Percentiles rank a stretch among this genome's conserved stretches.
Evolutionary conservation across 768 basidiomycete genomes (phyloP).

Genomic region (Mycena vulgaris): DNA sequence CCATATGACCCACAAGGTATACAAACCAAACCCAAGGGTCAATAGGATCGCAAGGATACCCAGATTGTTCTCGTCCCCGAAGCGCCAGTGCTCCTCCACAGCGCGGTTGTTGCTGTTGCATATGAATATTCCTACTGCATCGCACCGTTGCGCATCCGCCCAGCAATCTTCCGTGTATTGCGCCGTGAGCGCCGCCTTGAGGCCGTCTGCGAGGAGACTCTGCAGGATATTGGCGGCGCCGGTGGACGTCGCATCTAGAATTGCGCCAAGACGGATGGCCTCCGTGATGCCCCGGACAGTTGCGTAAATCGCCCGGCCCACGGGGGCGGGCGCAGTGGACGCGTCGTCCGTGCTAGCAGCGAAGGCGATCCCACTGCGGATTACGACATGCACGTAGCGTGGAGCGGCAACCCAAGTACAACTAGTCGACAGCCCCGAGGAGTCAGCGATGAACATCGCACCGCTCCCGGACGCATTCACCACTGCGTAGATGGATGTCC

Average conservation of each 20-base stretch:
- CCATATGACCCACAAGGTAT: conserved; percentile 1
- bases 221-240: not conserved
- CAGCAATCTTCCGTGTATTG: conserved; percentile 13
- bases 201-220: conserved; percentile 24
- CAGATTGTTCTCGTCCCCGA: conserved; percentile 13
- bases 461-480: conserved; percentile 15
- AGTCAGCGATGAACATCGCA: conserved; percentile 5
- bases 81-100: conserved; percentile 20
- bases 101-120: conserved; percentile 12
- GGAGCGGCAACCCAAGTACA: conserved; percentile 19
- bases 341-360: not conserved
- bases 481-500: not conserved
- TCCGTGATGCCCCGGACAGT: conserved; percentile 16
- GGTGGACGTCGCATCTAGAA: not conserved
- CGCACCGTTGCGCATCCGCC: not conserved
- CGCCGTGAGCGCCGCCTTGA: conserved; percentile 28
- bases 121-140: not conserved
- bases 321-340: not conserved
- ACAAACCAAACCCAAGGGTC: conserved; percentile 14
- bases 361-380: not conserved
- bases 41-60: conserved; percentile 18
- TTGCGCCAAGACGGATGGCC: conserved; percentile 16
- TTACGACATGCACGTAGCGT: conserved; percentile 8
- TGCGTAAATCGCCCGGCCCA: not conserved
- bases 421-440: not conserved